Base-by-base conservation (phyloP, 2,329 filamentous ascomycete genomes). In the Xylariaceae sp. region DNA sequence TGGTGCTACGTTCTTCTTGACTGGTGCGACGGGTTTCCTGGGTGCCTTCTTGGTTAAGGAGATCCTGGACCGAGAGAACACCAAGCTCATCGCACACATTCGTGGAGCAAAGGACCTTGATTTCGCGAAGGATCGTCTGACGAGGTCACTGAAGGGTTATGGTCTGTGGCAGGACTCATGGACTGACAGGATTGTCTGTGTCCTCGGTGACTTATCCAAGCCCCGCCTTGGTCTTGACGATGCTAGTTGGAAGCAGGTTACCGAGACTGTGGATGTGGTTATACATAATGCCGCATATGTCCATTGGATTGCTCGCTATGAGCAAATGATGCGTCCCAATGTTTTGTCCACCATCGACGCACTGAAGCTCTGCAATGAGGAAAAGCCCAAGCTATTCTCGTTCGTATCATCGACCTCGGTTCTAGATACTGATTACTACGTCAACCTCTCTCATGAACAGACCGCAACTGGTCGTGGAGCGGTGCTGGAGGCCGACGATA, bases 21-120 rank as follows among this genome's bases (percentile, higher is more conserved):
- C 93, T 2, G 92, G 93, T 43, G 91, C 90, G 3, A 97, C 93
- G 4, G 93, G 93, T 2, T 97, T 97, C 78, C 75, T 97, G 19
- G 93, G 93, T 23, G 83, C 90, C 0, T 96, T 92, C 68, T 78
- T 97, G 10, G 77, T 96, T 29, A 83, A 83, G 52, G 90, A 96
- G 52, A 74, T 96, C 1, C 79, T 97, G 1, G 82, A 82, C 40
- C 80, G 88, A 20, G 81, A 77, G 18, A 73, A 76, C 18, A 77
- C 84, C 14, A 87, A 83, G 62, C 80, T 96, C 9, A 85, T 96
- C 54, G 86, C 88, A 0, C 87, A 93, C 54, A 88, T 96, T 3
- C 88, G 92, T 49, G 74, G 74, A 43, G 86, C 86, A 40, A 86
- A 88, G 70, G 84, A 85, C 55, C 67, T 80, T 2, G 71, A 80